Base-by-base conservation (phyloP, 805 yeast genomes). In the Danielia reshetovae region DNA sequence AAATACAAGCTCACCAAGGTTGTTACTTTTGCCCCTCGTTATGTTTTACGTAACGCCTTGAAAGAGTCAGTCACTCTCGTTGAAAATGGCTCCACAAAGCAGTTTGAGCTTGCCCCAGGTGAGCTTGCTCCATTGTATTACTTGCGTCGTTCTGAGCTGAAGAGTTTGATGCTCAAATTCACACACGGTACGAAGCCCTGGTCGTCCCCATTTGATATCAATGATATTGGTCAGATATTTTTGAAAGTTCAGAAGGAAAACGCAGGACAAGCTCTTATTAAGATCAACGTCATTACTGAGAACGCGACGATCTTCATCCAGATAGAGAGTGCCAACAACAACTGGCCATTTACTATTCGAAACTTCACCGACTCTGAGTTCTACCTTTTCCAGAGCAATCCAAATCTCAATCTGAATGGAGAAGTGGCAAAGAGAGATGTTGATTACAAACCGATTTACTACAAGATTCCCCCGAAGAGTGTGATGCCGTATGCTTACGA, bases 401-500 rank as follows among this genome's bases (percentile, higher is more conserved):
- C 96, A 2, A 65, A 67, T 39, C 46, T 65, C 9, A 84, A 79
- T 39, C 81, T 76, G 39, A 86, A 85, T 34, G 81, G 79, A 13
- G 72, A 72, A 34, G 59, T 69, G 8, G 69, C 67, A 3, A 70
- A 63, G 18, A 54, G 64, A 1, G 79, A 73, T 30, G 65, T 69
- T 3, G 71, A 73, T 9, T 89, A 82, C 60, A 79, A 77, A 42
- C 96, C 97, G 0, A 70, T 87, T 8, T 78, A 72, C 50, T 93
- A 90, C 55, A 74, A 77, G 29, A 71, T 94, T 9, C 97, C 97
- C 0, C 79, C 95, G 1, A 78, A 77, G 51, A 85, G 96, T 60
- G 95, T 87, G 2, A 93, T 93, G 97, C 96, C 97, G 0, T 93
- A 93, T 57, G 86, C 98, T 0, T 93, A 96, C 89, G 98, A 93